Evolutionary conservation across 2,329 filamentous ascomycete genomes (phyloP), one percentile per base, ranked within the genome.

Genomic region (Intubia oerlemansii): DNA sequence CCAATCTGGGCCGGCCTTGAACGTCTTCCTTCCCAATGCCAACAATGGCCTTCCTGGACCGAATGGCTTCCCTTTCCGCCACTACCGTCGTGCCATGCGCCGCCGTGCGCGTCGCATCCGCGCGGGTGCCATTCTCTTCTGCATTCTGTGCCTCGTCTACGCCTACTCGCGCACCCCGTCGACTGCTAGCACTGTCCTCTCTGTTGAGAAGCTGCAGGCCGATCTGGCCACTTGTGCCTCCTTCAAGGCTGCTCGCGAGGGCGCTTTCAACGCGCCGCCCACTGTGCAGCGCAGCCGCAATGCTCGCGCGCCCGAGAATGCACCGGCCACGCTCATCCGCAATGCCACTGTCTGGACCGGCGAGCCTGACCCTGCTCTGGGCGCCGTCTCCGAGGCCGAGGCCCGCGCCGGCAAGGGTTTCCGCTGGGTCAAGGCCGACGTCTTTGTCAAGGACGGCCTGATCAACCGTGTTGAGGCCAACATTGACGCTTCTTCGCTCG

Each of bases 291-390:
- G 71, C 13, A 54, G 63, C 18, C 54, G 54, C 38, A 77, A 69
- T 42, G 66, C 65, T 13, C 59, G 71, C 27, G 70, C 63, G 41
- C n/a, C n/a, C n/a, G n/a, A n/a, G n/a, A n/a, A n/a, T n/a, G 45
- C 71, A 24, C 53, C 64, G 4, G 65, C 70, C 0, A 66, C 66
- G 0, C 53, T 76, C 23, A 72, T 76, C 38, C 62, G 57, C 35
- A 76, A 76, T 41, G 70, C 70, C 5, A 68, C 62, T 2, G 55
- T 76, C 13, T 76, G 70, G 71, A 53, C 64, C 4, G 71, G 70
- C 19, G 69, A 75, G 46, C 63, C 71, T 10, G 28, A 31, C 12
- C 15, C 14, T 0, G 44, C 41, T 1, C 32, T 53, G 19, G 65
- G 64, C 8, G 61, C 53, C 21, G 65, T 28, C 5, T 58, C 54